Evolutionary conservation across 2,329 filamentous ascomycete genomes (phyloP).

Genomic region (Malbranchea cinnamomea): DNA sequence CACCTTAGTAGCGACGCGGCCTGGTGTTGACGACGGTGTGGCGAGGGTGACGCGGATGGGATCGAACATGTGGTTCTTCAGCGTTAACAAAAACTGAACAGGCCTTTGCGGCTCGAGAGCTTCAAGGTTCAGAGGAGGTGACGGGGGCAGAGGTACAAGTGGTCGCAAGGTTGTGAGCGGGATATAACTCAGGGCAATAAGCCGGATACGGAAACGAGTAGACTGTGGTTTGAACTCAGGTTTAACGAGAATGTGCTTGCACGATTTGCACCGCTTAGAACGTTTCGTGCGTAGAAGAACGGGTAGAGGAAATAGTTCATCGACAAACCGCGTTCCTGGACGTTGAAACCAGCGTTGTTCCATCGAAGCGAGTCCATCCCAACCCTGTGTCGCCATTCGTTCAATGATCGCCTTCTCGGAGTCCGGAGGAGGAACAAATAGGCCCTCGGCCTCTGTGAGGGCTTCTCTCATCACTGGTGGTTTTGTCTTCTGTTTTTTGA

Average conservation of each 20-base stretch:
- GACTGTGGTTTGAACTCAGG: conserved; percentile 82
- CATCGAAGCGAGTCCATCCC: conserved; percentile 45
- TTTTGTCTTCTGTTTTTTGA: conserved; percentile 52
- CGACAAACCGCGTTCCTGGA: conserved; percentile 44
- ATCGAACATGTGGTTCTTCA: conserved; percentile 92
- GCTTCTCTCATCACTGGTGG: conserved; percentile 70
- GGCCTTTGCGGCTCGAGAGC: conserved; percentile 35
- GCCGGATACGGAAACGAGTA: conserved; percentile 80
- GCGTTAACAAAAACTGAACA: conserved; percentile 71
- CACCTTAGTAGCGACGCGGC: conserved; percentile 60
- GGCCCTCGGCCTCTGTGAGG: conserved; percentile 52
- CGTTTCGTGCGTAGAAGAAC: conserved; percentile 79
- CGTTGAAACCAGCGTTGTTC: conserved; percentile 38
- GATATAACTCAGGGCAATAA: conserved; percentile 78
- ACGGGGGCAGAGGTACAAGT: conserved; percentile 33
- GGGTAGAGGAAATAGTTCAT: conserved; percentile 66
- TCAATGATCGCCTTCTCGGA: conserved; percentile 45
- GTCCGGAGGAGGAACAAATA: conserved; percentile 47
- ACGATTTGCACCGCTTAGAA: conserved; percentile 81
- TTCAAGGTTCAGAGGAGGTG: conserved; percentile 28
- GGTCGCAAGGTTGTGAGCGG: conserved; percentile 58
- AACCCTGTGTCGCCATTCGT: conserved; percentile 43
- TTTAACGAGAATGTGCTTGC: conserved; percentile 88
- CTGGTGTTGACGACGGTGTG: conserved; percentile 65
- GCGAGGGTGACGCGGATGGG: conserved; percentile 74